Evolutionary conservation across 192 early-diverging fungal species (phyloP), one percentile per base, ranked within the genome.

Genomic region (Radiomyces spectabilis): DNA sequence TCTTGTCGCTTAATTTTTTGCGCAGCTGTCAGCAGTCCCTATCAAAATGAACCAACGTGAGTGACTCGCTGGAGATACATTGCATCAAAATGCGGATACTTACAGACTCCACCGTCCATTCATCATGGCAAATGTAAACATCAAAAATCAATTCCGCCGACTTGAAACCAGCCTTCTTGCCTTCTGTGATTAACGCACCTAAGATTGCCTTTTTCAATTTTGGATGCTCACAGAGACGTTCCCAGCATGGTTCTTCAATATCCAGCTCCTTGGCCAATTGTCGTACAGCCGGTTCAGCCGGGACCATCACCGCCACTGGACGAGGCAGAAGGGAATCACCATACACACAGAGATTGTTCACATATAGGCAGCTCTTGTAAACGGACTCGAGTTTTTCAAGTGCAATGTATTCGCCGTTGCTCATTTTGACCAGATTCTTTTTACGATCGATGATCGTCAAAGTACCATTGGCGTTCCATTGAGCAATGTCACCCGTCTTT

Each of bases 371-470:
- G 44, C 72, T 78, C 62, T 83, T 80, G 82, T 96, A 96, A 5
- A 86, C 78, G 9, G 88, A 77, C 73, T 96, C 94, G 19, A 96
- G 77, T 66, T 88, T 87, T 74, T 96, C 94, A 37, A 96, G 69
- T 21, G 94, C 94, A 65, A 96, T 84, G 69, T 85, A 89, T 72
- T 93, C 92, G 60, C 89, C 93, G 62, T 88, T 75, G 4, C 81
- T 71, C 55, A 92, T 75, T 71, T 94, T 96, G 65, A 96, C 84
- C 53, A 96, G 77, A 69, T 94, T 96, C 78, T 90, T 90, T 60
- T 81, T 84, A 44, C 93, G 79, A 67, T 96, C 93, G 61, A 96
- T 89, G 49, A 96, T 82, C 10, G 73, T 62, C 25, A 96, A 60
- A 30, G 78, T 77, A 34, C 91, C 91, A 58, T 83, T 81, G 3